A percentile compares a stretch with the other conserved stretches of the same genome.
These are phyloP conservation scores for Sporormia fimetaria DNA, from an alignment of 495 filamentous ascomycete species.

Conservation along the genomic window DNA sequence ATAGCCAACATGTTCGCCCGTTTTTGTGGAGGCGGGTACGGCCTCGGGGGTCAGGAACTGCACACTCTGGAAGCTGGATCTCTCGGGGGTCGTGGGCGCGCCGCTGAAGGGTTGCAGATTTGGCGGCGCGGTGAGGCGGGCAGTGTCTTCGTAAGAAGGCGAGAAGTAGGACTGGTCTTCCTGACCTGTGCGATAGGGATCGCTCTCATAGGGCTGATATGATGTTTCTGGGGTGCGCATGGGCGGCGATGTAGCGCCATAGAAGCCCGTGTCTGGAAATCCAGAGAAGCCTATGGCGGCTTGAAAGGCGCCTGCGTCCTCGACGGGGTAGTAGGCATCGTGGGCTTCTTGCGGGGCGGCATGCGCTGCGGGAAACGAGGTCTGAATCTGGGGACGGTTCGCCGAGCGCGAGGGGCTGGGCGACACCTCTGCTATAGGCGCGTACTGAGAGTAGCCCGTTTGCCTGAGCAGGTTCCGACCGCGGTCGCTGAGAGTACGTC, in stretches of 20 bases:
- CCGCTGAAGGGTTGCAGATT: constrained; percentile 29
- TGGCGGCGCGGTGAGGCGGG: constrained; percentile 31
- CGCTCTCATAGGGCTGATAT: constrained; percentile 25
- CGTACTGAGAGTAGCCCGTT: constrained; percentile 33
- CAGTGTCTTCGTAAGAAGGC: constrained; percentile 48
- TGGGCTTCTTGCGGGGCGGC: constrained; percentile 33
- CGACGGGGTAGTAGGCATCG: constrained; percentile 35
- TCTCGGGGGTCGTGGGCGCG: constrained; percentile 41
- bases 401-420: constrained; percentile 34
- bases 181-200: constrained; percentile 38
- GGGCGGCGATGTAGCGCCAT: constrained; percentile 28
- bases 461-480: constrained; percentile 29
- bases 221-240: constrained; percentile 25
- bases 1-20: constrained; percentile 53
- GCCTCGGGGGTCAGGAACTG: constrained; percentile 34
- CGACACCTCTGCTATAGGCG: constrained; percentile 44
- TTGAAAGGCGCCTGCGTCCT: constrained; percentile 45
- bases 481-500: constrained; percentile 32
- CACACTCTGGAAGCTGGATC: constrained; percentile 51
- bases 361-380: constrained; percentile 1
- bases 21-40: constrained; percentile 35
- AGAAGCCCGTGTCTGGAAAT: constrained; percentile 46
- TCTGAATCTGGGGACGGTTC: constrained; percentile 14
- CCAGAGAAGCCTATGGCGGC: constrained; percentile 50
- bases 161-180: constrained; percentile 47